Percentiles rank a stretch among this genome's conserved stretches.
Conservation (phyloP, 2,329 filamentous ascomycete species). For the Colletotrichum graminicola region DNA sequence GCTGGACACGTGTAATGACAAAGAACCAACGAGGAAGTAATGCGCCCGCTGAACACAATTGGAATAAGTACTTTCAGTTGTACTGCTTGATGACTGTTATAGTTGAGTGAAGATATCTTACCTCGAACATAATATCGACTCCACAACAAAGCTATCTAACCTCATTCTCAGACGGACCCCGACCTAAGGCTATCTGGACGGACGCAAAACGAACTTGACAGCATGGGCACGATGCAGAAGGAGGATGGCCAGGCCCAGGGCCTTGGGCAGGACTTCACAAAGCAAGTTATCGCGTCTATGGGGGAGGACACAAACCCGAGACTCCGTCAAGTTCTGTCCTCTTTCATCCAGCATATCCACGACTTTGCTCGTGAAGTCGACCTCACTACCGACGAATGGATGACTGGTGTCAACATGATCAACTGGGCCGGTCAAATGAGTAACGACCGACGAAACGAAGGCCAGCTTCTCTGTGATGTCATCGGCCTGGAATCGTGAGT, state of each 20-base stretch:
- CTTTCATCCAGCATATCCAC: conserved; percentile 80
- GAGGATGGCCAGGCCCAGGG: conserved; percentile 27
- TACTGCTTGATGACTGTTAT: conserved; percentile 5
- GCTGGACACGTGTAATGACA: conserved; percentile 24
- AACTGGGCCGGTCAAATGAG: conserved; percentile 76
- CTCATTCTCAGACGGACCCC: too few relatives aligned
- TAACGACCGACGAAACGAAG: conserved; percentile 77
- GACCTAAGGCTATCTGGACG: neutral
- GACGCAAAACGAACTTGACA: neutral
- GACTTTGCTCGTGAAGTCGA: conserved; percentile 85
- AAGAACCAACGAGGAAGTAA: conserved; percentile 22
- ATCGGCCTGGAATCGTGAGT: conserved; percentile 77
- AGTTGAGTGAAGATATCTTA: neutral
- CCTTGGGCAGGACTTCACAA: conserved; percentile 72
- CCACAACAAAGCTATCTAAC: neutral
- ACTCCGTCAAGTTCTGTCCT: conserved; percentile 74
- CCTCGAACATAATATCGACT: neutral
- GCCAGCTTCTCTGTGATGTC: conserved; percentile 78
- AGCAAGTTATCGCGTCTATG: conserved; percentile 79
- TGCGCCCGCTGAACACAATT: conserved; percentile 13
- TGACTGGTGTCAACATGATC: conserved; percentile 72
- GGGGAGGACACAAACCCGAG: conserved; percentile 78
- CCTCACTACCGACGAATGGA: conserved; percentile 85
- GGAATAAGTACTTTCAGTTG: conserved; percentile 18
- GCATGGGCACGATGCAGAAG: conserved; percentile 38